phyloP scores from a whole-genome alignment of 768 basidiomycete genomes.

The Zangia roseola region DNA sequence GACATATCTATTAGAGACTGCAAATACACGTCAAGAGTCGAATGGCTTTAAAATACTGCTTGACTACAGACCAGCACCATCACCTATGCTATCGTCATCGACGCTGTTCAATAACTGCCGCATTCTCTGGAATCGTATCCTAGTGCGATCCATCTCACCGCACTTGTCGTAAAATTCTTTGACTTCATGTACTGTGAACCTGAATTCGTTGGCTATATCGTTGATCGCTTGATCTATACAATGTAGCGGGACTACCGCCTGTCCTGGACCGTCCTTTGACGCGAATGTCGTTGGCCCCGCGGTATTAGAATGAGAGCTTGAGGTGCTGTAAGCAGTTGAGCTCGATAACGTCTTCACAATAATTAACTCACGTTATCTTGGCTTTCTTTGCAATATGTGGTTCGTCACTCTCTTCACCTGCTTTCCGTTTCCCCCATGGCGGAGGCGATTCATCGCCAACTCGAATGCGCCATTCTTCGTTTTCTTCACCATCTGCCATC shows the following conservation, averaged over 20 bases:
- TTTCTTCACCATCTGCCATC: slow-evolving; percentile 57
- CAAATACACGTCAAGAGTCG: background rate
- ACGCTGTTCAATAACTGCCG: slow-evolving; percentile 42
- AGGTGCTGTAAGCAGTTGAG: slow-evolving; percentile 3
- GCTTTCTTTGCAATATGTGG: slow-evolving; percentile 40
- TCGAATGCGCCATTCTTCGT: slow-evolving; percentile 64
- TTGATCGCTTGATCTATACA: slow-evolving; percentile 64
- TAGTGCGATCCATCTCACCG: slow-evolving; percentile 68
- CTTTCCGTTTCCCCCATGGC: slow-evolving; percentile 64
- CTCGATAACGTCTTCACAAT: background rate
- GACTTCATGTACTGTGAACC: slow-evolving; percentile 76
- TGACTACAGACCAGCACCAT: slow-evolving; percentile 8
- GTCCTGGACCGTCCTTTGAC: slow-evolving; percentile 9
- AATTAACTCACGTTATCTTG: slow-evolving; percentile 39
- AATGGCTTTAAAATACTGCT: background rate
- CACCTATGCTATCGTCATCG: slow-evolving; percentile 23
- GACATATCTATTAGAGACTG: background rate
- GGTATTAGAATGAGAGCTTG: slow-evolving; percentile 2
- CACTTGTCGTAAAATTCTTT: slow-evolving; percentile 74
- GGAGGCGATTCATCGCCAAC: slow-evolving; percentile 65
- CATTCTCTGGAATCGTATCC: slow-evolving; percentile 65
- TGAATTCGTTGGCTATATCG: slow-evolving; percentile 65
- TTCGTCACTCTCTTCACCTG: slow-evolving; percentile 36
- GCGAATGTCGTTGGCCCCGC: slow-evolving; percentile 2
- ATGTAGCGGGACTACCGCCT: slow-evolving; percentile 39